A percentile compares a stretch with the other conserved stretches of the same genome.
These are phyloP conservation scores for Leptographium radiaticola DNA, from an alignment of 2,329 filamentous ascomycete genomes.

Conservation along the genomic window DNA sequence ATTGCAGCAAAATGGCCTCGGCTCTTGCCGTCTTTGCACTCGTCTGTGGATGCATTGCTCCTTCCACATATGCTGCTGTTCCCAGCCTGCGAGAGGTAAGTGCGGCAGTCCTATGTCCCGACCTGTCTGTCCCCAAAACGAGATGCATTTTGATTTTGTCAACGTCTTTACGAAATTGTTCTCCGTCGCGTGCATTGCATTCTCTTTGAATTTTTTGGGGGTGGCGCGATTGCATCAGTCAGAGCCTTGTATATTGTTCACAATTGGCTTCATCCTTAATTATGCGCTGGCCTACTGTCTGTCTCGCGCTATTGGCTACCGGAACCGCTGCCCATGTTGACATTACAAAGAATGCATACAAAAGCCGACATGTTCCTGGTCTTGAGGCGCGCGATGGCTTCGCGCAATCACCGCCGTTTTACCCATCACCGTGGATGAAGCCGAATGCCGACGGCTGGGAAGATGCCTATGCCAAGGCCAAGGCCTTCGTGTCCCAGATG, in stretches of 20 bases:
- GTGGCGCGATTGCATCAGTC: not conserved
- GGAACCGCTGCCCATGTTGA: slow-evolving; percentile 12
- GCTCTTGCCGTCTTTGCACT: slow-evolving; percentile 1
- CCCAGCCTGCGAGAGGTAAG: slow-evolving; percentile 2
- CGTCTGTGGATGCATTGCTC: slow-evolving; percentile 2
- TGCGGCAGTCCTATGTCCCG: not conserved
- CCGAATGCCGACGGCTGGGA: slow-evolving; percentile 60
- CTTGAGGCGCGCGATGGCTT: slow-evolving; percentile 14
- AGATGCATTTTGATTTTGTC: not conserved
- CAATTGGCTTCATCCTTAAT: not conserved
- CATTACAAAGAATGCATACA: slow-evolving; percentile 7
- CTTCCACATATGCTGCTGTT: not conserved
- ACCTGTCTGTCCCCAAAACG: too few relatives aligned
- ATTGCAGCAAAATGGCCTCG: not conserved
- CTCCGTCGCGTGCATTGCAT: not conserved
- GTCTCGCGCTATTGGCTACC: not conserved
- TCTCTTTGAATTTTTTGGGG: not conserved
- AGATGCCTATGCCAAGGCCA: slow-evolving; percentile 62
- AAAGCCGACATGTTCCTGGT: not conserved
- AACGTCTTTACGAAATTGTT: not conserved
- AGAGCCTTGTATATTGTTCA: not conserved
- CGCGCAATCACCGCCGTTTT: slow-evolving; percentile 45
- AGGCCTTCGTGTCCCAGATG: slow-evolving; percentile 67
- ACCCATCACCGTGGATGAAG: slow-evolving; percentile 80
- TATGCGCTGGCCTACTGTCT: not conserved